Evolutionary conservation across 1,139 yeast genomes (phyloP).

Genomic region (Ashbya aceris): DNA sequence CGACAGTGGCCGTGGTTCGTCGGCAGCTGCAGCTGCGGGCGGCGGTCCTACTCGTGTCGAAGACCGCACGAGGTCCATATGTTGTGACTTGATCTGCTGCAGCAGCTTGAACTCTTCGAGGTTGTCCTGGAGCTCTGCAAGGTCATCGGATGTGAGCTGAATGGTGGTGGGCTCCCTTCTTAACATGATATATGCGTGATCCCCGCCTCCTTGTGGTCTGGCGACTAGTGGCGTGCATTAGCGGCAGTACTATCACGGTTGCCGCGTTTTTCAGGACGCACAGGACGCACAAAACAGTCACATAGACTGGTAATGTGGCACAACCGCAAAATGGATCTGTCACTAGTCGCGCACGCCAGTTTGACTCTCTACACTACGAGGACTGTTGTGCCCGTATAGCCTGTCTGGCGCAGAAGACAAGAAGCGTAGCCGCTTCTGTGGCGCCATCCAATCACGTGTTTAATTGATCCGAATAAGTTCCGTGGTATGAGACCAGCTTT

Average conservation of each 20-base stretch:
- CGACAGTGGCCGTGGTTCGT: conserved; percentile 2
- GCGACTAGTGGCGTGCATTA: too few relatives aligned
- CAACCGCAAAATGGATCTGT: too few relatives aligned
- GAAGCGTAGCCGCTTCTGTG: neutral
- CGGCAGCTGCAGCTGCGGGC: neutral
- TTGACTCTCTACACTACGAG: too few relatives aligned
- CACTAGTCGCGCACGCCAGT: too few relatives aligned
- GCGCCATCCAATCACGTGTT: too few relatives aligned
- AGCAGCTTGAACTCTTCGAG: conserved; percentile 20
- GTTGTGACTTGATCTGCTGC: conserved; percentile 19
- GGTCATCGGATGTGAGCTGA: conserved; percentile 17
- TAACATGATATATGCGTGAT: conserved; percentile 10
- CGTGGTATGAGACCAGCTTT: too few relatives aligned
- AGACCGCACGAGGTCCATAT: conserved; percentile 16
- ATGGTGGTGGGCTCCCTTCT: conserved; percentile 21
- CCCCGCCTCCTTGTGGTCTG: too few relatives aligned
- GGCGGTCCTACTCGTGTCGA: conserved; percentile 9
- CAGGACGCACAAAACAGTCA: neutral
- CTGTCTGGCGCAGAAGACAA: too few relatives aligned
- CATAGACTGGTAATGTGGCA: too few relatives aligned
- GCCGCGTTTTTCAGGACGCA: neutral
- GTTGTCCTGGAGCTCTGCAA: conserved; percentile 19
- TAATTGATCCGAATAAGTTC: too few relatives aligned
- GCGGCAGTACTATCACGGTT: too few relatives aligned
- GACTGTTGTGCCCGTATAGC: too few relatives aligned